phyloP scores from a whole-genome alignment of 805 yeast genomes.

The Myxozyma melibiosi region DNA sequence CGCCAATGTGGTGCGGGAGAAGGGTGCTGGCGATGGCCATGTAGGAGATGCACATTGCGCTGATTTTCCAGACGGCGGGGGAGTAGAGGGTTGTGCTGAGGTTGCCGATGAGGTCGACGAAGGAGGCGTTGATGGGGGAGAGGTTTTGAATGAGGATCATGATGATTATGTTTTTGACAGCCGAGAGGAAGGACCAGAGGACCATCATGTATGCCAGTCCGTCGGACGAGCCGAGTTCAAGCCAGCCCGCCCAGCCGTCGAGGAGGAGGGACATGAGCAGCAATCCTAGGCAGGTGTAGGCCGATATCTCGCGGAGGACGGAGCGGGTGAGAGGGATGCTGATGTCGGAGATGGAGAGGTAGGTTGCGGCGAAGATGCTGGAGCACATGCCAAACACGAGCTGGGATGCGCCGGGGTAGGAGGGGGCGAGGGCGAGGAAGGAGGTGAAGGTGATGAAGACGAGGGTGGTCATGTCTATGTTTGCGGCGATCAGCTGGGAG shows the following conservation, averaged over 20 bases:
- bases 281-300: conserved; percentile 25
- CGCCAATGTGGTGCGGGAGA: conserved; percentile 26
- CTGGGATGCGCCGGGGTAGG: conserved; percentile 32
- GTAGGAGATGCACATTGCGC: conserved; percentile 31
- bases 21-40: conserved; percentile 32
- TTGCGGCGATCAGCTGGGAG: neutral
- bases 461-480: conserved; percentile 22
- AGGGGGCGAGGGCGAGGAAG: conserved; percentile 30
- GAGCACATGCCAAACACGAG: conserved; percentile 32
- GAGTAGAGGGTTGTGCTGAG: conserved; percentile 27
- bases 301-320: conserved; percentile 32
- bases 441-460: conserved; percentile 28
- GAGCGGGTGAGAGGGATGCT: conserved; percentile 28
- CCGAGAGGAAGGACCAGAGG: conserved; percentile 29
- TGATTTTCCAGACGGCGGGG: conserved; percentile 31
- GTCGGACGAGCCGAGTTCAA: conserved; percentile 24
- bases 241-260: conserved; percentile 34
- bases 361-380: conserved; percentile 31
- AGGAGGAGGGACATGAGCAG: conserved; percentile 28
- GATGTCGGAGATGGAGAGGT: conserved; percentile 31
- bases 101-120: conserved; percentile 31
- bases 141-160: conserved; percentile 32
- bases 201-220: conserved; percentile 23
- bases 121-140: conserved; percentile 33
- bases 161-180: conserved; percentile 30